phyloP scores from a whole-genome alignment of 805 yeast species.

The Nakazawaea ishiwadae region DNA sequence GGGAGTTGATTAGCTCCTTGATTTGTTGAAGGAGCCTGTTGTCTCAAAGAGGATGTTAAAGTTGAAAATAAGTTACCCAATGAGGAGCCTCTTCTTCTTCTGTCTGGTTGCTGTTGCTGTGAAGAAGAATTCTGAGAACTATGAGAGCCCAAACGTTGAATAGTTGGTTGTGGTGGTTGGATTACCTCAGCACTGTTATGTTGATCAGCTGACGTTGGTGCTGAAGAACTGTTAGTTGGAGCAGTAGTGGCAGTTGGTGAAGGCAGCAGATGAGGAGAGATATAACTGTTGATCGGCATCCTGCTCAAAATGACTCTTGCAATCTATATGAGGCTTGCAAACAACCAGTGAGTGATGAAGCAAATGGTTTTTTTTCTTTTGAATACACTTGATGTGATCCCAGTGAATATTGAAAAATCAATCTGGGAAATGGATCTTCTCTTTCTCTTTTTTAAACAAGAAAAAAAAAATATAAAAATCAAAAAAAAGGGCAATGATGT shows the following conservation, averaged over 20 bases:
- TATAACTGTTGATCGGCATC: conserved; percentile 12
- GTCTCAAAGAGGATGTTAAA: conserved; percentile 7
- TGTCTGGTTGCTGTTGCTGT: background rate
- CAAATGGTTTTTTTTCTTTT: background rate
- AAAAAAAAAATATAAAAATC: too few relatives aligned
- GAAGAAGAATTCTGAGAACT: background rate
- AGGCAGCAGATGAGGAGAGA: conserved; percentile 1
- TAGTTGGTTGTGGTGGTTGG: background rate
- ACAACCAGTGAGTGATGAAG: too few relatives aligned
- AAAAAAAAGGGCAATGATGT: too few relatives aligned
- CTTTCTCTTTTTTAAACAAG: too few relatives aligned
- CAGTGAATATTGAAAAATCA: too few relatives aligned
- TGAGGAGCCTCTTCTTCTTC: conserved; percentile 12
- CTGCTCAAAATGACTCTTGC: too few relatives aligned
- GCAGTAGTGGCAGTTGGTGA: conserved; percentile 1
- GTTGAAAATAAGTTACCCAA: conserved; percentile 10
- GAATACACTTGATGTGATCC: too few relatives aligned
- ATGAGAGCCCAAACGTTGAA: conserved; percentile 8
- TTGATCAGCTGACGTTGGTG: background rate
- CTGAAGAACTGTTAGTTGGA: background rate
- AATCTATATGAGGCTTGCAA: too few relatives aligned
- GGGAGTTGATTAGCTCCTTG: background rate
- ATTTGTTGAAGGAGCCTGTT: background rate
- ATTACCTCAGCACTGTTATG: too few relatives aligned
- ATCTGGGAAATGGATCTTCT: too few relatives aligned